A percentile compares a stretch with the other conserved stretches of the same genome.
phyloP scores from a whole-genome alignment of 2,329 filamentous ascomycete species.

The Cephalotrichum gorgonifer region DNA sequence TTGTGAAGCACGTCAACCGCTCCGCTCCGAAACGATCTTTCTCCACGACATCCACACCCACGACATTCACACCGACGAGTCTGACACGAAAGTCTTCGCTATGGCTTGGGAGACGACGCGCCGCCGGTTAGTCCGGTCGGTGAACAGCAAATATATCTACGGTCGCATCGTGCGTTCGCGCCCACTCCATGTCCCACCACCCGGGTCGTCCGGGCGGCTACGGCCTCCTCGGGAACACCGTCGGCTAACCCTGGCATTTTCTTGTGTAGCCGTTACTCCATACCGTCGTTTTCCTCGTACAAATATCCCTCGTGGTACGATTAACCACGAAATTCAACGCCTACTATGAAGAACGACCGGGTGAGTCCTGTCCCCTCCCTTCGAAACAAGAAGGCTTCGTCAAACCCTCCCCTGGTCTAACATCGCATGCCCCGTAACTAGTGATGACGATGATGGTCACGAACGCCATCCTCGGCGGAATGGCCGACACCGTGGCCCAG shows the following conservation, averaged over 20 bases:
- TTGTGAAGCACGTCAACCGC: not conserved
- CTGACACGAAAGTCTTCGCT: too few species aligned
- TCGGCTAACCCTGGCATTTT: slow-evolving; percentile 1
- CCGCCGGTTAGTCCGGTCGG: slow-evolving; percentile 51
- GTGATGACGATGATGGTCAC: slow-evolving; percentile 99
- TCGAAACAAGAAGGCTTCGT: not conserved
- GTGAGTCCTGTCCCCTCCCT: slow-evolving; percentile 34
- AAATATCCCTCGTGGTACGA: slow-evolving; percentile 78
- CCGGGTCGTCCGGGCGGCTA: not conserved
- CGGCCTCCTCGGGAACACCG: not conserved
- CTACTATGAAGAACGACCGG: slow-evolving; percentile 84
- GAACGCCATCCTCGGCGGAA: slow-evolving; percentile 88
- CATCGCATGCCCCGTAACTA: slow-evolving; percentile 19
- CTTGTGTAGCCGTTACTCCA: slow-evolving; percentile 70
- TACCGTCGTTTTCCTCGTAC: slow-evolving; percentile 71
- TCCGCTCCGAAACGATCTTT: not conserved
- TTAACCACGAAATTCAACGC: slow-evolving; percentile 81
- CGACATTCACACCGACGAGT: too few species aligned
- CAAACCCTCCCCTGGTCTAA: slow-evolving; percentile 3
- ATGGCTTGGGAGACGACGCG: slow-evolving; percentile 51
- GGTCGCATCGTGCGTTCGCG: slow-evolving; percentile 56
- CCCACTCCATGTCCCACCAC: not conserved
- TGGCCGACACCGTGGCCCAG: slow-evolving; percentile 94
- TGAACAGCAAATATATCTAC: slow-evolving; percentile 65
- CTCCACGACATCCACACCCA: not conserved